These are phyloP conservation scores for Nitzschia sp. DNA, from an alignment of 108 stramenopile species.

Conservation along the genomic window DNA sequence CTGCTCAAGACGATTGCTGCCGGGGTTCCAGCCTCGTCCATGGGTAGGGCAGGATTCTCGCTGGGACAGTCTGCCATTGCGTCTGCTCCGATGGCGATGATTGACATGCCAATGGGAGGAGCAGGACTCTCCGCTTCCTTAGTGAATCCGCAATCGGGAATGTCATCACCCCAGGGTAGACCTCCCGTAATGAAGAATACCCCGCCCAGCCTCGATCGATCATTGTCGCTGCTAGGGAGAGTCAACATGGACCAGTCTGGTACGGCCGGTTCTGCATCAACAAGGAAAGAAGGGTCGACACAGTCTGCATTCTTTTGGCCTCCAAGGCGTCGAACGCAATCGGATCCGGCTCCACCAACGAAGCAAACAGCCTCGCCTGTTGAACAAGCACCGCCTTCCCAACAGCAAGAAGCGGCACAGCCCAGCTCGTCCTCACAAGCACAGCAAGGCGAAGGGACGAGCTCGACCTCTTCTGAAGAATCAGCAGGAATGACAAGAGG, in stretches of 20 bases:
- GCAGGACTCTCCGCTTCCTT: too few species aligned
- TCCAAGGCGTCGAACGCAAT: not conserved
- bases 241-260: constrained; percentile 2
- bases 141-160: too few species aligned
- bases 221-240: constrained; percentile 8
- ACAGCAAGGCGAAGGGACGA: too few species aligned
- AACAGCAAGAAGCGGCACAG: not conserved
- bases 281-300: not conserved
- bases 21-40: constrained; percentile 11
- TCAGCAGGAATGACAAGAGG: too few species aligned
- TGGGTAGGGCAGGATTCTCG: not conserved
- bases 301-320: constrained; percentile 27
- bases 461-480: too few species aligned
- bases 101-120: too few species aligned
- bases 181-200: not conserved
- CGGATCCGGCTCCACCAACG: not conserved
- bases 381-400: not conserved
- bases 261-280: not conserved
- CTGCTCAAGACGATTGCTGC: constrained; percentile 45
- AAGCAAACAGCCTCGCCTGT: not conserved
- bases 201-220: not conserved
- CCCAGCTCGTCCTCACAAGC: not conserved
- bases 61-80: constrained; percentile 8
- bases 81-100: not conserved
- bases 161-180: not conserved